These are phyloP conservation scores for Ceriops decandra DNA, from an alignment of 345 rosid species.

Conservation along the genomic window DNA sequence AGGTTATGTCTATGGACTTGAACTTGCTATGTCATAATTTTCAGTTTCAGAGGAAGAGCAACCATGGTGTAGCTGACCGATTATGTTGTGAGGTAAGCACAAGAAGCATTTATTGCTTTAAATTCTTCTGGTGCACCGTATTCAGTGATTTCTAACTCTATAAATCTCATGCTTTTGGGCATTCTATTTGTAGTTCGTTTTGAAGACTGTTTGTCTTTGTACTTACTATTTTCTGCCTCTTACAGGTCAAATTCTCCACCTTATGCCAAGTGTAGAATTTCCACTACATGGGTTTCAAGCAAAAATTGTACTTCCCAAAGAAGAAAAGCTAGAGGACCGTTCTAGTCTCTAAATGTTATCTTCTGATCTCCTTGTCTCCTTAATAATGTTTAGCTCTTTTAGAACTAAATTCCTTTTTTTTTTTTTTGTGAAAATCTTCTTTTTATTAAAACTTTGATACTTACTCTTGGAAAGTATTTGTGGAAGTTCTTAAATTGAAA, in stretches of 20 bases:
- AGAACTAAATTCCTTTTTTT: background rate
- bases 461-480: background rate
- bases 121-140: background rate
- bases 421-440: background rate
- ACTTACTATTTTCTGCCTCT: too few species aligned
- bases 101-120: background rate
- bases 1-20: conserved; percentile 16
- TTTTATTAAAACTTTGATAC: background rate
- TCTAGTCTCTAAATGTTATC: background rate
- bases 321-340: background rate
- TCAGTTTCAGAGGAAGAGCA: conserved; percentile 48
- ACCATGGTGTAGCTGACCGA: conserved; percentile 58
- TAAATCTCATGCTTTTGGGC: too few species aligned
- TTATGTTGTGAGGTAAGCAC: conserved; percentile 81
- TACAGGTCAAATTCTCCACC: too few species aligned
- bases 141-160: background rate
- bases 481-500: too few species aligned
- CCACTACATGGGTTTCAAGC: too few species aligned
- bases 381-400: too few species aligned
- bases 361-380: background rate
- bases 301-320: too few species aligned
- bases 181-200: too few species aligned
- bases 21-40: conserved; percentile 21
- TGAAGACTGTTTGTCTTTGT: too few species aligned
- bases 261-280: too few species aligned